Conservation (phyloP, 1,284 basidiomycete species). For the Puccinia horiana region DNA sequence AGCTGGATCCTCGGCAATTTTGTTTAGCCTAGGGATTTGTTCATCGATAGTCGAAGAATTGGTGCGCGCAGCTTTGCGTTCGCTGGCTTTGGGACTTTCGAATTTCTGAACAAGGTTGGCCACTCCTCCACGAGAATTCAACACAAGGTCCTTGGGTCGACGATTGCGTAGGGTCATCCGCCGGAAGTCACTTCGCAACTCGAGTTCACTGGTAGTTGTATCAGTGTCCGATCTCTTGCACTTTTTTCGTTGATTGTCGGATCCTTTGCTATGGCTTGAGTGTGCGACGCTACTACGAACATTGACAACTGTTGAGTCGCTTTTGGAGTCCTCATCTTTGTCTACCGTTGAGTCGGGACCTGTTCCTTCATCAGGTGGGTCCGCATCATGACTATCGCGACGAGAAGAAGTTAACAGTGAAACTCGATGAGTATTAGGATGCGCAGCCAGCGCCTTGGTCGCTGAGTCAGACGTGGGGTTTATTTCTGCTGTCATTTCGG, state of each 20-base stretch:
- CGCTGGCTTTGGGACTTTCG: conserved; percentile 29
- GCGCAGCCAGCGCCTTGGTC: not conserved
- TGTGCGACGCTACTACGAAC: not conserved
- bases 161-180: conserved; percentile 42
- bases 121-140: conserved; percentile 39
- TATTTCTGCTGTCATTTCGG: not conserved
- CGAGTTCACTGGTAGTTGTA: conserved; percentile 44
- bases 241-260: conserved; percentile 20
- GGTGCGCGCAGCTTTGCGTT: conserved; percentile 5
- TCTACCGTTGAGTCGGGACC: not conserved
- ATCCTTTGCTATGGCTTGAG: conserved; percentile 4
- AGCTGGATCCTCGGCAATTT: not conserved
- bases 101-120: conserved; percentile 49
- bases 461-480: not conserved
- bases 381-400: not conserved
- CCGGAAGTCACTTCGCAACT: conserved; percentile 22
- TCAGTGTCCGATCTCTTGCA: conserved; percentile 37
- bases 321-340: conserved; percentile 38
- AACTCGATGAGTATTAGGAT: not conserved
- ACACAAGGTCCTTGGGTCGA: conserved; percentile 25
- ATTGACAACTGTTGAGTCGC: conserved; percentile 47
- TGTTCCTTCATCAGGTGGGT: not conserved
- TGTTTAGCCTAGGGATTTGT: not conserved
- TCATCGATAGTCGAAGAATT: conserved; percentile 4
- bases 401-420: conserved; percentile 15